These are phyloP conservation scores for Penicillium sp. DNA, from an alignment of 2,329 filamentous ascomycete genomes.

Conservation along the genomic window DNA sequence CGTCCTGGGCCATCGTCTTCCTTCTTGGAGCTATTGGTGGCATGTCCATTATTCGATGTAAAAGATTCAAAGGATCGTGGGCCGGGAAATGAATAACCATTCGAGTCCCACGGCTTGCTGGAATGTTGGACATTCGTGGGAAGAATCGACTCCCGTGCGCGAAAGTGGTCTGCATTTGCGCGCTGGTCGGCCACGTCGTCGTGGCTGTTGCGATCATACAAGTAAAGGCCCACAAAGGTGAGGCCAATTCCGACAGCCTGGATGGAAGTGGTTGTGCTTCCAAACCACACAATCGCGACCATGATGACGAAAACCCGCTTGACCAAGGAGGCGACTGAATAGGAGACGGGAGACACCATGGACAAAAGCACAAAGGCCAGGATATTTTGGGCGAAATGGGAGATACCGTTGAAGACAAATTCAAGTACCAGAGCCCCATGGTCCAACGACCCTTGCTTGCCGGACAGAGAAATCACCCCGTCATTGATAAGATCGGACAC, in stretches of 20 bases:
- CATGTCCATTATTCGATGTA: constrained; percentile 16
- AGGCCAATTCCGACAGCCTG: constrained; percentile 83
- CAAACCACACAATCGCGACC: constrained; percentile 94
- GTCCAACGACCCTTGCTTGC: constrained; percentile 70
- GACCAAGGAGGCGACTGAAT: constrained; percentile 92
- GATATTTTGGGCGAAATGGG: constrained; percentile 95
- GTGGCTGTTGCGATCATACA: constrained; percentile 91
- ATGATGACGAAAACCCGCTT: constrained; percentile 97
- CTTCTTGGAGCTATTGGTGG: constrained; percentile 37
- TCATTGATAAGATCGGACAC: constrained; percentile 76
- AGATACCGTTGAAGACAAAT: constrained; percentile 94
- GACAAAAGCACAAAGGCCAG: constrained; percentile 90
- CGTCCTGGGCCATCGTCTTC: constrained; percentile 48
- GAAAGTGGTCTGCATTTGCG: constrained; percentile 63
- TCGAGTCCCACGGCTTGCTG: constrained; percentile 37
- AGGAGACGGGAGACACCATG: constrained; percentile 93
- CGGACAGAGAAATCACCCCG: constrained; percentile 73
- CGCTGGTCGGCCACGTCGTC: constrained; percentile 83
- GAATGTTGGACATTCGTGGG: constrained; percentile 56
- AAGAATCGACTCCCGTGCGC: constrained; percentile 63
- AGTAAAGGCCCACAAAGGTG: constrained; percentile 88
- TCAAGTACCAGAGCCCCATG: constrained; percentile 68
- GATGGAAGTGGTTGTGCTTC: constrained; percentile 77
- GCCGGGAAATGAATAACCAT: constrained; percentile 38
- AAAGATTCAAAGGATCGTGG: constrained; percentile 22